Base-by-base conservation (phyloP, 768 basidiomycete genomes). In the Mycena galopus region DNA sequence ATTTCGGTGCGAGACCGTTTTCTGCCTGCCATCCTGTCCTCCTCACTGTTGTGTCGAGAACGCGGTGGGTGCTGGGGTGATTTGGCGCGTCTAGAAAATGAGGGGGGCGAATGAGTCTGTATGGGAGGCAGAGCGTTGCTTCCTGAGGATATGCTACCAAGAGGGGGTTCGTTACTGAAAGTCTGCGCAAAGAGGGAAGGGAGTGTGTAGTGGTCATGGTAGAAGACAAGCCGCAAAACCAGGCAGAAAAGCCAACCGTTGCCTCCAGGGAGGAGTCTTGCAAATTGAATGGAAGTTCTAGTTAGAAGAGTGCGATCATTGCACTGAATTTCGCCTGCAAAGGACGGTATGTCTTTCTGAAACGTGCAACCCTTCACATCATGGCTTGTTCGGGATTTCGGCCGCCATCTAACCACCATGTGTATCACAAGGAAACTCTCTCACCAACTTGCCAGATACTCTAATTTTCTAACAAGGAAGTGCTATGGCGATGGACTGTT, bases 171-270 rank as follows among this genome's bases (percentile, higher is more conserved):
- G 79, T 30, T 88, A 82, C 62, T 89, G 83, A 95, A 95, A 0
- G 94, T 89, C 83, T 93, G 91, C 2, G 91, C 90, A 81, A 95
- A 95, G 94, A 92, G 47, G 94, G 94, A 44, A 95, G 89, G 12
- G 93, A 91, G 80, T 91, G 91, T 72, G 68, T 37, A 51, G 85
- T 83, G 57, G 84, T 83, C 81, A 87, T 83, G 81, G 73, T 58
- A 33, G 64, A 57, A 64, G 58, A 50, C 63, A 53, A 42, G 58
- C 33, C 37, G 69, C 59, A 74, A 55, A 58, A 65, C 57, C 56
- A 35, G 66, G 19, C 44, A 30, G 55, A 60, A 62, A 30, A 61
- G 27, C 19, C 39, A 37, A 37, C n/a, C 14, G 53, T 19, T 21
- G 51, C n/a, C 29, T 55, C 53, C 33, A 67, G 33, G 44, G 47